A percentile compares a stretch with the other conserved stretches of the same genome.
Conservation (phyloP, 768 basidiomycete genomes). For the Lyophyllum atratum region DNA sequence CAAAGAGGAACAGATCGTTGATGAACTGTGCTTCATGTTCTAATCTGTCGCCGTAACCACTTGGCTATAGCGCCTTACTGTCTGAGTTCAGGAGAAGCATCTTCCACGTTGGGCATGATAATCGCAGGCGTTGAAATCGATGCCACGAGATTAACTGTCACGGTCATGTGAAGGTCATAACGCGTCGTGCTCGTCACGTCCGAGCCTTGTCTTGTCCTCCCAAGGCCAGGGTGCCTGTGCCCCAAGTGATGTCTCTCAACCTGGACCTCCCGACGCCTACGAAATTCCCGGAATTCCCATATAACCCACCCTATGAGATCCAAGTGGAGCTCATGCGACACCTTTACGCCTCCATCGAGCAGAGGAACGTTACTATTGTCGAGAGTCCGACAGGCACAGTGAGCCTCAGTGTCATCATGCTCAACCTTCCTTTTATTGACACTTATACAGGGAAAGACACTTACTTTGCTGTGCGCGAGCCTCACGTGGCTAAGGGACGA, state of each 20-base stretch:
- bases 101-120: no score
- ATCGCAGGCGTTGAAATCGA: no score
- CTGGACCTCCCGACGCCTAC: constrained; percentile 62
- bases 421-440: not conserved
- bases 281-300: constrained; percentile 81
- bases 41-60: constrained; percentile 82
- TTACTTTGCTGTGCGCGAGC: constrained; percentile 76
- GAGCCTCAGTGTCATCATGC: constrained; percentile 20
- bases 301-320: constrained; percentile 78
- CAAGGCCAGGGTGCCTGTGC: no score
- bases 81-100: no score
- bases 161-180: not conserved
- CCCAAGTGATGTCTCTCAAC: constrained; percentile 16
- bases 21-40: no score
- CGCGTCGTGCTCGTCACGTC: not conserved
- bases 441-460: constrained; percentile 56
- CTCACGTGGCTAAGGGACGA: constrained; percentile 78
- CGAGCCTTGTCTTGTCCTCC: no score
- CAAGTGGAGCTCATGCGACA: constrained; percentile 89
- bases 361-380: constrained; percentile 74
- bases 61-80: constrained; percentile 78
- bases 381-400: constrained; percentile 93
- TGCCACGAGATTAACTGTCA: not conserved
- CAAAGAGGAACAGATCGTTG: no score
- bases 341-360: constrained; percentile 78